phyloP scores from a whole-genome alignment of 306 rosid species.

The Ceratonia siliqua region DNA sequence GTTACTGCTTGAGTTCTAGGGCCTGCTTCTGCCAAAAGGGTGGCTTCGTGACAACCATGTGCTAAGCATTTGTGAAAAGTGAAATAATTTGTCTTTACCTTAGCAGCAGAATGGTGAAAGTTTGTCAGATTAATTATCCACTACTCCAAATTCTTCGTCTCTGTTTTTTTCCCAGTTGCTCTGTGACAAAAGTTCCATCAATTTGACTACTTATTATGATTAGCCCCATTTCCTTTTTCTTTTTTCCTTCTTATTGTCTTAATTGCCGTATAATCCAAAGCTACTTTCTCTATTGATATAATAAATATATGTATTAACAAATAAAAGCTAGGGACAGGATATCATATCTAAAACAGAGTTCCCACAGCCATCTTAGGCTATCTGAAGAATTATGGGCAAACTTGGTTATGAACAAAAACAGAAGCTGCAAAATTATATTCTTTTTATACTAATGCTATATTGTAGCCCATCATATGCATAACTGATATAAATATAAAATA shows the following conservation, averaged over 20 bases:
- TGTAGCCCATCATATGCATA: conserved; percentile 29
- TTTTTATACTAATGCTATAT: conserved; percentile 31
- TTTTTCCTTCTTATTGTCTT: conserved; percentile 27
- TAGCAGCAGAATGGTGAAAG: neutral
- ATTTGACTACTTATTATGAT: conserved; percentile 25
- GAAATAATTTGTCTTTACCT: neutral
- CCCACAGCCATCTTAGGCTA: conserved; percentile 27
- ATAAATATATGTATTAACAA: conserved; percentile 11
- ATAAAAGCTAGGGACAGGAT: conserved; percentile 22
- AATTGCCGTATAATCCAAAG: conserved; percentile 34
- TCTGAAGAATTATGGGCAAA: conserved; percentile 24
- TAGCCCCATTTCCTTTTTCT: neutral
- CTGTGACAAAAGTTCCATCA: neutral
- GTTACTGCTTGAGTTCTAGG: too few species aligned
- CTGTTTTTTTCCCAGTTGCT: neutral
- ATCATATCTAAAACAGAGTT: conserved; percentile 24
- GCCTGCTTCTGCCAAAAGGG: conserved; percentile 26
- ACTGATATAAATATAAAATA: too few species aligned
- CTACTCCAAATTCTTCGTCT: neutral
- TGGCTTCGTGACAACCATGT: conserved; percentile 1
- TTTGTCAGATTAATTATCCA: neutral
- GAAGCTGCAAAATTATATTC: conserved; percentile 30
- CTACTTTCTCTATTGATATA: neutral
- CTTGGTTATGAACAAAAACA: conserved; percentile 23
- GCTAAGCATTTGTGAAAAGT: neutral